phyloP scores from a whole-genome alignment of 441 rosid species.

The Pelargonium cotyledonis region DNA sequence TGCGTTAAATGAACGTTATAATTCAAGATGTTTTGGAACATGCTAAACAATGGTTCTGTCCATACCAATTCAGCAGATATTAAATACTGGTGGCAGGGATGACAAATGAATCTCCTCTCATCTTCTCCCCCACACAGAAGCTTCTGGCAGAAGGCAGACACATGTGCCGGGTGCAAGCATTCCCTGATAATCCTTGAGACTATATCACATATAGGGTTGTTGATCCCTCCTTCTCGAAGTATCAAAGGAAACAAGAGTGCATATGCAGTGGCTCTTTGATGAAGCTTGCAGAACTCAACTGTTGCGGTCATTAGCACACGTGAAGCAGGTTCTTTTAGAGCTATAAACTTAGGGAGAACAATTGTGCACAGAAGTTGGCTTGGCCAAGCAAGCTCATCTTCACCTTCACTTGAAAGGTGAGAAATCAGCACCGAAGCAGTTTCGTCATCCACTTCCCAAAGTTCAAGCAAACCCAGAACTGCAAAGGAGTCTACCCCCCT shows the following conservation, averaged over 20 bases:
- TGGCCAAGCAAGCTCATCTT: constrained; percentile 52
- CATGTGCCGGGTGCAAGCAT: constrained; percentile 69
- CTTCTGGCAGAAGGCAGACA: constrained; percentile 64
- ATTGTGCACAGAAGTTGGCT: constrained; percentile 55
- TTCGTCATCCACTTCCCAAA: constrained; percentile 72
- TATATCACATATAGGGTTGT: constrained; percentile 48
- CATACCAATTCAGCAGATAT: constrained; percentile 50
- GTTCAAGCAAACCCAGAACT: constrained; percentile 55
- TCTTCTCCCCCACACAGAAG: constrained; percentile 46
- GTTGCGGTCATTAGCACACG: constrained; percentile 50
- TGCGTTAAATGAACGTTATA: constrained; percentile 46
- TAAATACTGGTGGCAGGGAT: constrained; percentile 49
- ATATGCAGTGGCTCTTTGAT: constrained; percentile 57
- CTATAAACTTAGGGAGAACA: constrained; percentile 60
- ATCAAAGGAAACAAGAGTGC: constrained; percentile 51
- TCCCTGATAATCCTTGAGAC: constrained; percentile 51
- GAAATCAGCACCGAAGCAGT: constrained; percentile 49
- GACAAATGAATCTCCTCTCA: constrained; percentile 37
- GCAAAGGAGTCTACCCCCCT: constrained; percentile 36
- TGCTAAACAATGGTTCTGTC: constrained; percentile 61
- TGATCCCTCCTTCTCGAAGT: constrained; percentile 52
- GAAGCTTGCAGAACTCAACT: constrained; percentile 57
- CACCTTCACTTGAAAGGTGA: constrained; percentile 36
- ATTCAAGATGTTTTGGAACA: constrained; percentile 54
- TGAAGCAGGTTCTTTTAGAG: constrained; percentile 49